These are phyloP conservation scores for Fistulinella prunicolor DNA, from an alignment of 768 basidiomycete species.

Conservation along the genomic window DNA sequence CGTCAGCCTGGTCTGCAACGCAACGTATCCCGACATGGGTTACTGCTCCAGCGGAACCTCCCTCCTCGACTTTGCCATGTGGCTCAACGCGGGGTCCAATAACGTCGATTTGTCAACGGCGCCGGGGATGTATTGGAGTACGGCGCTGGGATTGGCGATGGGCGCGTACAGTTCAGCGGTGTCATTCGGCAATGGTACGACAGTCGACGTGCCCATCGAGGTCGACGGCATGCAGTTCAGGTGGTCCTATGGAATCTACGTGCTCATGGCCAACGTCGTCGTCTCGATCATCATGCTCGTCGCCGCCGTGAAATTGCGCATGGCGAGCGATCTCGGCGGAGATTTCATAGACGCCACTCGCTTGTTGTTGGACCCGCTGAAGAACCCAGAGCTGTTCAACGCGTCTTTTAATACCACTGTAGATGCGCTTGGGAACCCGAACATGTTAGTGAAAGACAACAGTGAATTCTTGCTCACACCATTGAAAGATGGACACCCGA, in stretches of 20 bases:
- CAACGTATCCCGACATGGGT: not conserved
- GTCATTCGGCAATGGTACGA: not conserved
- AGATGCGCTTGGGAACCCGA: conserved; percentile 1
- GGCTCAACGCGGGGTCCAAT: too few relatives aligned
- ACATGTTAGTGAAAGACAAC: not conserved
- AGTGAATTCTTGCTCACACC: not conserved
- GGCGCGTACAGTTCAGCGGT: not conserved
- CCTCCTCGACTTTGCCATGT: not conserved
- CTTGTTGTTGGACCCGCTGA: conserved; percentile 2
- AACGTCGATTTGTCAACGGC: too few relatives aligned
- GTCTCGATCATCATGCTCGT: conserved; percentile 3
- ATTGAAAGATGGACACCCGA: not conserved
- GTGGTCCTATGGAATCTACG: not conserved
- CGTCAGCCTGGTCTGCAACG: not conserved
- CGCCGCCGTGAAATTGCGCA: not conserved
- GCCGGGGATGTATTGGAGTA: not conserved
- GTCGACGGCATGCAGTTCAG: not conserved
- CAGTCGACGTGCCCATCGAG: not conserved
- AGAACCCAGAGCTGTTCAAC: conserved; percentile 4
- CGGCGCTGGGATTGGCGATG: not conserved
- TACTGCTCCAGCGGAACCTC: not conserved
- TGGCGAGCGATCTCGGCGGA: not conserved
- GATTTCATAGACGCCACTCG: too few relatives aligned
- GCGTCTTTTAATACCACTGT: not conserved
- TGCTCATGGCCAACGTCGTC: conserved; percentile 2